Base-by-base conservation (phyloP, 1,284 basidiomycete genomes). In the Veloporphyrellus conicus region DNA sequence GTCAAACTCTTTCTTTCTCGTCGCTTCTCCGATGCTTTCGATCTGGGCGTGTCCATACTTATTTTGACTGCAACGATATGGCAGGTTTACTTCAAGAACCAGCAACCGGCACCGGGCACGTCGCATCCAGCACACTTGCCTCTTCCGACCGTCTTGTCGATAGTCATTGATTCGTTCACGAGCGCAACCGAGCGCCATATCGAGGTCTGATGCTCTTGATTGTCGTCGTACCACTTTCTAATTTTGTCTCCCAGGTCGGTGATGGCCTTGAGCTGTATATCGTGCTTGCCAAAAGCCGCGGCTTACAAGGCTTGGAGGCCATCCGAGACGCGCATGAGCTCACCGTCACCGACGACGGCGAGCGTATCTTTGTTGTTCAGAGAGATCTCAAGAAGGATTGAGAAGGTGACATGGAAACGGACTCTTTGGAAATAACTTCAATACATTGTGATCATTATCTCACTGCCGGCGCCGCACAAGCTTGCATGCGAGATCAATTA, bases 41-140 rank as follows among this genome's bases (percentile, higher is more conserved):
- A 11, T 29, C 14, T 74, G 62, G 60, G 58, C 62, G 71, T 66
- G 63, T 56, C 49, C 53, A 8, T 20, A 23, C 35, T 43, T 14
- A 39, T 19, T 31, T 36, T 54, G 41, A 53, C 41, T 31, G n/a
- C 8, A 12, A 2, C 25, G 22, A 23, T 25, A 14, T 42, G 53
- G 33, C 62, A 96, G 93, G 91, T 96, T 62, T 94, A 95, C 78
- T 94, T 93, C 76, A 92, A 90, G 79, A 97, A 97, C 69, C 93
- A 95, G 70, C 74, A 68, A 53, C 75, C 83, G 55, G 79, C 79
- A 54, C 76, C 73, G 45, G 84, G 84, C 39, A 77, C 77, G 37
- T 70, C 79, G 43, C 84, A 90, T 64, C 90, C 91, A 38, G 73
- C 76, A 32, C 89, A 93, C 70, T 73, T 96, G 39, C 87, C 92